phyloP scores from a whole-genome alignment of 1,139 yeast species.

The Saccharomyces hybrid region DNA sequence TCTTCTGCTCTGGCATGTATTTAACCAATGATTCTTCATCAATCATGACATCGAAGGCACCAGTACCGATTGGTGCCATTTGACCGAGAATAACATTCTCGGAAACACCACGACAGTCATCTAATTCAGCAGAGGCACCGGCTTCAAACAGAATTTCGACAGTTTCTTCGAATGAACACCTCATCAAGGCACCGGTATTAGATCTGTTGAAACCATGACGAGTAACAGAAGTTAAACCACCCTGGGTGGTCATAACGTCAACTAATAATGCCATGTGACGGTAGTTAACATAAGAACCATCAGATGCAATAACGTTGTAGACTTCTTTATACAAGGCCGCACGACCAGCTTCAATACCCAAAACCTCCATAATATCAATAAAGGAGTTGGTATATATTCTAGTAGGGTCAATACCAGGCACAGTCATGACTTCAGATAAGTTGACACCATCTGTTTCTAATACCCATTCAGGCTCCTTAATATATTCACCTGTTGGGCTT shows the following conservation, averaged over 20 bases:
- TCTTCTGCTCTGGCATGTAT: slow-evolving; percentile 33
- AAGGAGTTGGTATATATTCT: slow-evolving; percentile 93
- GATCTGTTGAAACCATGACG: slow-evolving; percentile 99
- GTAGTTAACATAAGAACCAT: slow-evolving; percentile 98
- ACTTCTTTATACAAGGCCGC: slow-evolving; percentile 89
- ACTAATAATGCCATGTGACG: slow-evolving; percentile 96
- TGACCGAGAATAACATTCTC: slow-evolving; percentile 97
- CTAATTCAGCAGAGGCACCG: slow-evolving; percentile 95
- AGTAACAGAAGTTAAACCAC: slow-evolving; percentile 96
- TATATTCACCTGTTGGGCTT: slow-evolving; percentile 77
- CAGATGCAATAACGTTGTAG: slow-evolving; percentile 94
- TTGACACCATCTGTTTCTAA: slow-evolving; percentile 98
- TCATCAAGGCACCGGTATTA: slow-evolving; percentile 97
- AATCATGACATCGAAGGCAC: slow-evolving; percentile 91
- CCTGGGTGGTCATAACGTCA: slow-evolving; percentile 98
- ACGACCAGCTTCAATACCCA: slow-evolving; percentile 98
- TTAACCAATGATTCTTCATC: slow-evolving; percentile 79
- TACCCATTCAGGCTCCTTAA: slow-evolving; percentile 93
- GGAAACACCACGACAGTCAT: slow-evolving; percentile 97
- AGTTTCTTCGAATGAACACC: slow-evolving; percentile 98
- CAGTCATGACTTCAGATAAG: slow-evolving; percentile 88
- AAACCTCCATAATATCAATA: slow-evolving; percentile 87
- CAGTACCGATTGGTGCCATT: slow-evolving; percentile 98
- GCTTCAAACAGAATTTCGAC: slow-evolving; percentile 97
- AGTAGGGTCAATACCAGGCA: slow-evolving; percentile 86